These are phyloP conservation scores for Scleroderma bovista DNA, from an alignment of 768 basidiomycete genomes.

Conservation along the genomic window DNA sequence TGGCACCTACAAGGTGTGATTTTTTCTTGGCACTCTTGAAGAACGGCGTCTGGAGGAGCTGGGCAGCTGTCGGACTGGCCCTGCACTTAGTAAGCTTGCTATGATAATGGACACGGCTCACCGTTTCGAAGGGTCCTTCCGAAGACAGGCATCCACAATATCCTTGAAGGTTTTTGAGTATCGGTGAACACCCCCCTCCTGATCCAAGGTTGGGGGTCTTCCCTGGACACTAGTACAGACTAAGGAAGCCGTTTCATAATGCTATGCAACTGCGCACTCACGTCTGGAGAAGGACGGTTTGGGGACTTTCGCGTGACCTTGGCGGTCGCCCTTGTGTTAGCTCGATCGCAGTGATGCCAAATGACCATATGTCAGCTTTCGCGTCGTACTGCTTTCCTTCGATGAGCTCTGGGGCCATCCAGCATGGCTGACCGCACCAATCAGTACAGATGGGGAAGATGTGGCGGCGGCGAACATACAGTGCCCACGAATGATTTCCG, in stretches of 20 bases:
- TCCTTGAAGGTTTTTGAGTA: constrained; percentile 83
- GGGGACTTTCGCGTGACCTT: constrained; percentile 68
- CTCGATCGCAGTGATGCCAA: constrained; percentile 93
- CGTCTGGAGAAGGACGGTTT: constrained; percentile 73
- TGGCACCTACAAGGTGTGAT: constrained; percentile 67
- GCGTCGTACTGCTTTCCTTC: constrained; percentile 79
- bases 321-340: constrained; percentile 85
- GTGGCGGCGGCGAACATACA: constrained; percentile 33
- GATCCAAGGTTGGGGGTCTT: constrained; percentile 70
- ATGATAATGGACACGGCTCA: constrained; percentile 17
- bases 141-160: constrained; percentile 74
- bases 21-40: constrained; percentile 79
- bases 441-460: constrained; percentile 2
- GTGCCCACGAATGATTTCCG: constrained; percentile 93
- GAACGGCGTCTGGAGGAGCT: constrained; percentile 73
- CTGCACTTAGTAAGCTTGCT: background rate
- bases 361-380: constrained; percentile 92
- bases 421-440: constrained; percentile 57
- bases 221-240: constrained; percentile 55
- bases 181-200: constrained; percentile 62
- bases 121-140: constrained; percentile 81
- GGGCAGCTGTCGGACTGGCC: constrained; percentile 65
- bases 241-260: constrained; percentile 1
- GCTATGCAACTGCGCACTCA: constrained; percentile 20
- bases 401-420: constrained; percentile 97